These are phyloP conservation scores for Ogataea philodendri DNA, from an alignment of 805 yeast species.

Conservation along the genomic window DNA sequence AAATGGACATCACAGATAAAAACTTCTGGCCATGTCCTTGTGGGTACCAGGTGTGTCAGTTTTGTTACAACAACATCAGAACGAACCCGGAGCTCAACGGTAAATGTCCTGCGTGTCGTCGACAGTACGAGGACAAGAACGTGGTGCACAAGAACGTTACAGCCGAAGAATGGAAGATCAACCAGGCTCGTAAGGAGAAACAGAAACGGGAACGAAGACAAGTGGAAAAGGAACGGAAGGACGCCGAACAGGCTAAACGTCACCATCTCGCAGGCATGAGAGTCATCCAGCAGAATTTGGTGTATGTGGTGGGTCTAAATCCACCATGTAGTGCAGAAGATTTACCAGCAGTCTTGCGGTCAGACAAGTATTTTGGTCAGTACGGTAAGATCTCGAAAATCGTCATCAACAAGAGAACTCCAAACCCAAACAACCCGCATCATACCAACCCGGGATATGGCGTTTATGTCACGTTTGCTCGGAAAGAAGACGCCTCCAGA, in stretches of 20 bases:
- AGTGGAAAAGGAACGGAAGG: conserved; percentile 87
- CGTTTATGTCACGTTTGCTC: conserved; percentile 90
- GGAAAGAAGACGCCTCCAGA: conserved; percentile 91
- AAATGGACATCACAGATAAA: conserved; percentile 93
- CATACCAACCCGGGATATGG: conserved; percentile 76
- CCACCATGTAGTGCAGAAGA: conserved; percentile 87
- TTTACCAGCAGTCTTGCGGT: conserved; percentile 73
- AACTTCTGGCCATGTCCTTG: conserved; percentile 99
- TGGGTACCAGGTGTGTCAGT: conserved; percentile 97
- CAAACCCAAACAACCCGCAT: conserved; percentile 37
- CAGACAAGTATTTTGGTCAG: conserved; percentile 97
- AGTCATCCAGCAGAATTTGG: conserved; percentile 96
- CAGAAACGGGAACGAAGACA: conserved; percentile 81
- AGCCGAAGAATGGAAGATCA: conserved; percentile 82
- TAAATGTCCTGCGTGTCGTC: conserved; percentile 95
- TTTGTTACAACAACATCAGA: conserved; percentile 94
- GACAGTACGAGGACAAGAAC: conserved; percentile 87
- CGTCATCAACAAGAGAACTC: conserved; percentile 80
- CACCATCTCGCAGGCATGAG: conserved; percentile 95
- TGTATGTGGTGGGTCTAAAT: conserved; percentile 91
- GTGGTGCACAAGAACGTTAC: conserved; percentile 84
- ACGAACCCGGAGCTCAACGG: conserved; percentile 95
- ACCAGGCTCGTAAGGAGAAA: conserved; percentile 76
- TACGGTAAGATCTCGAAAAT: conserved; percentile 93
- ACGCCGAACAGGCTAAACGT: conserved; percentile 78